Percentiles rank a stretch among this genome's conserved stretches.
Evolutionary conservation across 2,329 filamentous ascomycete species (phyloP).

Genomic region (Fusarium euwallaceae): DNA sequence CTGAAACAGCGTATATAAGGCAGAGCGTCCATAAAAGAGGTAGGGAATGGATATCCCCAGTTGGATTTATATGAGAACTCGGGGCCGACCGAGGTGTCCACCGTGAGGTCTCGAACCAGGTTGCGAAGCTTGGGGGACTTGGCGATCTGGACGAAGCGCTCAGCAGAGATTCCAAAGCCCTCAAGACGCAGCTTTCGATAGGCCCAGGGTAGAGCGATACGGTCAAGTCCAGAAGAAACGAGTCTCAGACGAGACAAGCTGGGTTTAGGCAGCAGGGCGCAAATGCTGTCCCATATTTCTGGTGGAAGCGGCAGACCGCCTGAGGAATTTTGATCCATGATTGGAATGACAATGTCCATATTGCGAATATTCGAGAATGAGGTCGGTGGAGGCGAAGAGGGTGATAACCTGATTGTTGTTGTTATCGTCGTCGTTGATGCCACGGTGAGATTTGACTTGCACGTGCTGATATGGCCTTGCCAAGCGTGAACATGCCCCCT

Average conservation of each 20-base stretch:
- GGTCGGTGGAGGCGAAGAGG: not conserved
- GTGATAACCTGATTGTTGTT: not conserved
- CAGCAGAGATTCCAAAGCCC: not conserved
- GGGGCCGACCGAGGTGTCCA: conserved; percentile 24
- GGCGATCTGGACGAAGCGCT: conserved; percentile 25
- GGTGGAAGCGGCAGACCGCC: not conserved
- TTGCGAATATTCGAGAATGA: not conserved
- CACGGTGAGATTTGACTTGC: too few species aligned
- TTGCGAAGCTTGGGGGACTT: conserved; percentile 19
- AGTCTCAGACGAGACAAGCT: conserved; percentile 13
- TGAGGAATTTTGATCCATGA: not conserved
- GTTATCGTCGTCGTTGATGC: not conserved
- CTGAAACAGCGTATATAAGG: conserved; percentile 19
- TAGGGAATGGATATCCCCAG: not conserved
- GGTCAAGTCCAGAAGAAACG: not conserved
- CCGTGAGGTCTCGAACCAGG: conserved; percentile 26
- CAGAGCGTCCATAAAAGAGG: conserved; percentile 18
- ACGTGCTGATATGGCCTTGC: too few species aligned
- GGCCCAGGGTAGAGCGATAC: not conserved
- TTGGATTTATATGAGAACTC: not conserved
- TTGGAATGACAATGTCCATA: not conserved
- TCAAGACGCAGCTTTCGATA: conserved; percentile 8
- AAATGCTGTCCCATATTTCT: conserved; percentile 24
- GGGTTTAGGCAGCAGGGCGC: conserved; percentile 4
- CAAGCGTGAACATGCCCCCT: too few species aligned